Percentiles rank a stretch among this genome's conserved stretches.
These are phyloP conservation scores for Lipomyces spencermartinsiae DNA, from an alignment of 805 yeast species.

Conservation along the genomic window DNA sequence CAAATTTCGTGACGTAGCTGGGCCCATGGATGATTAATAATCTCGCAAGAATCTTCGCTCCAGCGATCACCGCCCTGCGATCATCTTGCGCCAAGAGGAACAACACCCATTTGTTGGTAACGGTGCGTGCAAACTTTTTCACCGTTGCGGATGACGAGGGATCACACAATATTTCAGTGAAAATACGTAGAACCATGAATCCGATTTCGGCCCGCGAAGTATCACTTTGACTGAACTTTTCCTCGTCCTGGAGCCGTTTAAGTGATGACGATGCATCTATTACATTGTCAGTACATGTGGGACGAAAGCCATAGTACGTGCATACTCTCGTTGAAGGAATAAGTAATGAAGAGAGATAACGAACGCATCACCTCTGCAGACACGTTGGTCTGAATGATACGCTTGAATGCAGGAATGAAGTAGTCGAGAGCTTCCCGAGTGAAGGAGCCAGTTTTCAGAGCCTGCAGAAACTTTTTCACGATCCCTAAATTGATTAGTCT, in stretches of 20 bases:
- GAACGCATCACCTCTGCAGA: conserved; percentile 62
- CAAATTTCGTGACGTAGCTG: conserved; percentile 56
- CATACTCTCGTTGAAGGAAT: conserved; percentile 48
- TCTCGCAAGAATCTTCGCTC: conserved; percentile 56
- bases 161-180: conserved; percentile 52
- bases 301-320: neutral
- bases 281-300: neutral
- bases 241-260: conserved; percentile 31
- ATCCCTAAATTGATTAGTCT: conserved; percentile 38
- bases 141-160: conserved; percentile 44
- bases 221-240: conserved; percentile 12
- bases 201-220: conserved; percentile 40
- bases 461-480: conserved; percentile 56
- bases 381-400: conserved; percentile 55
- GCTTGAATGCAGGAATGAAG: conserved; percentile 50
- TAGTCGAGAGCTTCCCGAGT: conserved; percentile 49
- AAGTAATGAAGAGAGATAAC: conserved; percentile 59
- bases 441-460: conserved; percentile 53
- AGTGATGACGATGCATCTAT: neutral
- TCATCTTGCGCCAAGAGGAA: conserved; percentile 56
- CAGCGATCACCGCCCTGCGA: conserved; percentile 47
- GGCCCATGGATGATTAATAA: conserved; percentile 56
- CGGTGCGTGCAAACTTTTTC: conserved; percentile 57
- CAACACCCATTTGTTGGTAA: conserved; percentile 70
- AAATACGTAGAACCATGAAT: conserved; percentile 48